phyloP scores from a whole-genome alignment of 352 stramenopile species.

The Proteromonas lacertae region DNA sequence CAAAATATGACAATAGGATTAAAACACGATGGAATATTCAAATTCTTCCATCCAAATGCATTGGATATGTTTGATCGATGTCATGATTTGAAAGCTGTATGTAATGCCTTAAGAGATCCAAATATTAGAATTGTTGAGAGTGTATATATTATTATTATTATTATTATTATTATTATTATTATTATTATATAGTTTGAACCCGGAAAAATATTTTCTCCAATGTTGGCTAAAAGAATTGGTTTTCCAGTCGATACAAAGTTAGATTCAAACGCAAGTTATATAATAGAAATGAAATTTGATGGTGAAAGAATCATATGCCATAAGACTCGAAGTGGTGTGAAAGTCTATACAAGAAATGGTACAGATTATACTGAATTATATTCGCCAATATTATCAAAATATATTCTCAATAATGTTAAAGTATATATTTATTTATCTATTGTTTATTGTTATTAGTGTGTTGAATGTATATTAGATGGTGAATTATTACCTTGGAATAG shows the following conservation, averaged over 20 bases:
- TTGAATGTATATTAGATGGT: conserved; percentile 1
- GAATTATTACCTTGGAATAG: not conserved
- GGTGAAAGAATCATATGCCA: conserved; percentile 2
- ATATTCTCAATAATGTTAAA: not conserved
- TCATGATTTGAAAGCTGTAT: not conserved
- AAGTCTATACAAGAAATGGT: not conserved
- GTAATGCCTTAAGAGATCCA: not conserved
- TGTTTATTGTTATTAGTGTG: not conserved
- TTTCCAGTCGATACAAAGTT: no score
- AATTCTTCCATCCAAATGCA: not conserved
- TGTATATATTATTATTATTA: not conserved
- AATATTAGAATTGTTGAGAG: not conserved
- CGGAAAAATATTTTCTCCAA: not conserved
- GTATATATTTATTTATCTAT: not conserved
- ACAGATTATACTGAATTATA: conserved; percentile 3
- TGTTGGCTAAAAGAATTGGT: conserved; percentile 1
- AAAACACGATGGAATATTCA: not conserved
- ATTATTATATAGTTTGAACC: not conserved
- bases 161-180: not conserved
- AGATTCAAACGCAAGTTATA: no score
- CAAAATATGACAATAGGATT: conserved; percentile 2
- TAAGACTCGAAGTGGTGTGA: not conserved
- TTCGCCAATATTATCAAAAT: not conserved
- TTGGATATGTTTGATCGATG: conserved; percentile 1
- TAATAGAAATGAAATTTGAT: conserved; percentile 5